Conservation (phyloP, 257 asterid species). For the Primulina eburnea region DNA sequence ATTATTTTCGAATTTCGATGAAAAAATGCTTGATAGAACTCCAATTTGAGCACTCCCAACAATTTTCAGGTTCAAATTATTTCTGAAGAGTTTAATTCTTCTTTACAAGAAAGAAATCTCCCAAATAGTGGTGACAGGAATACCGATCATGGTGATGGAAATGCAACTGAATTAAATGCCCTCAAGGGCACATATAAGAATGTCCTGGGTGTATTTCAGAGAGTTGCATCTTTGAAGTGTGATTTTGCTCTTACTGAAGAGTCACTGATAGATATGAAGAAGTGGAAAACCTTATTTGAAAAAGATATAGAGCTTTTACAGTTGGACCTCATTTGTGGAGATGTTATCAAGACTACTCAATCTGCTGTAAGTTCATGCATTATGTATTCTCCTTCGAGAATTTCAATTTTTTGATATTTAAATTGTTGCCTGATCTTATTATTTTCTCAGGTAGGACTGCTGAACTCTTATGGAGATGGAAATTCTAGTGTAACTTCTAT, state of each 20-base stretch:
- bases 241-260: slow-evolving; percentile 41
- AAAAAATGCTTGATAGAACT: slow-evolving; percentile 6
- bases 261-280: slow-evolving; percentile 36
- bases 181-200: slow-evolving; percentile 41
- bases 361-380: slow-evolving; percentile 54
- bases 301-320: slow-evolving; percentile 49
- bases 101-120: slow-evolving; percentile 30
- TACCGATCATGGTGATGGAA: slow-evolving; percentile 16
- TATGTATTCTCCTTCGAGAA: neutral
- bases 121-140: slow-evolving; percentile 28
- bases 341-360: slow-evolving; percentile 41
- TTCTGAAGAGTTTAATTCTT: slow-evolving; percentile 40
- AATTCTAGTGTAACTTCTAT: slow-evolving; percentile 30
- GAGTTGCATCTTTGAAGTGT: slow-evolving; percentile 34
- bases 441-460: slow-evolving; percentile 58
- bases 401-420: slow-evolving; percentile 14
- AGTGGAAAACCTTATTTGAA: slow-evolving; percentile 61
- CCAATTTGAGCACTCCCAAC: slow-evolving; percentile 6
- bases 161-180: slow-evolving; percentile 36
- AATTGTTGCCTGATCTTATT: slow-evolving; percentile 13
- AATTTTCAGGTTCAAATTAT: slow-evolving; percentile 52
- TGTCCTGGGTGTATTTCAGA: slow-evolving; percentile 38
- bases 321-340: slow-evolving; percentile 50
- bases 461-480: slow-evolving; percentile 37
- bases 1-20: slow-evolving; percentile 1